Base-by-base conservation (phyloP, 129 eudicot genomes). In the Silybum marianum region DNA sequence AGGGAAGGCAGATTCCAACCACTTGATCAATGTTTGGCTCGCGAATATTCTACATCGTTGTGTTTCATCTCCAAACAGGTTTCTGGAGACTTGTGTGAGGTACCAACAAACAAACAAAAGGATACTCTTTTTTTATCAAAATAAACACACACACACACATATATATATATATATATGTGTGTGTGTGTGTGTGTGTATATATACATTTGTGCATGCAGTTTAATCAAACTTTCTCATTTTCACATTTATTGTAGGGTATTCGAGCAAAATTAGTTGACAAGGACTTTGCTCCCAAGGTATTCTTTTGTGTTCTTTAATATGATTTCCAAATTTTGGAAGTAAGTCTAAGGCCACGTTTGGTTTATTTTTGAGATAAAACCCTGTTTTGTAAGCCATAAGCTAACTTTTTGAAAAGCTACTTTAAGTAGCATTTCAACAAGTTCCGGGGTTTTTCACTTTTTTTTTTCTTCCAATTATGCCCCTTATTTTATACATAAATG, bases 281-380 rank as follows among this genome's bases (percentile, higher is more conserved):
- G 78, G 98, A 94, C 86, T 94, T 88, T 77, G 86, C 97, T 78
- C 98, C 98, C 13, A 94, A 90, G 96, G 98, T 94, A 84, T 30
- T 32, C 25, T 21, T 69, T 60, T 12, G 3, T 76, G 44, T 65
- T 46, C 75, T 69, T 48, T 36, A 25, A 60, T 66, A 72, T 58
- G 66, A 58, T 58, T 58, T n/a, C 54, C 0, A 44, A 44, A 44
- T 44, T 42, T 9, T 1, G 14, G 14, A 42, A 42, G 14, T 42
- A 9, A 9, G 13, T 39, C 44, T 39, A 39, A 39, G 44, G 44
- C 44, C 44, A 7, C 1, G 12, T 39, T 8, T 42, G 48, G 48
- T 2, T 42, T 42, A 9, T 42, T 42, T 42, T 42, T 42, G 14
- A 42, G 51, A 42, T 13, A 42, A 40, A 42, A 42, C 51, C 51